phyloP scores from a whole-genome alignment of 73 alveolate species.

The Paramecium bursaria region DNA sequence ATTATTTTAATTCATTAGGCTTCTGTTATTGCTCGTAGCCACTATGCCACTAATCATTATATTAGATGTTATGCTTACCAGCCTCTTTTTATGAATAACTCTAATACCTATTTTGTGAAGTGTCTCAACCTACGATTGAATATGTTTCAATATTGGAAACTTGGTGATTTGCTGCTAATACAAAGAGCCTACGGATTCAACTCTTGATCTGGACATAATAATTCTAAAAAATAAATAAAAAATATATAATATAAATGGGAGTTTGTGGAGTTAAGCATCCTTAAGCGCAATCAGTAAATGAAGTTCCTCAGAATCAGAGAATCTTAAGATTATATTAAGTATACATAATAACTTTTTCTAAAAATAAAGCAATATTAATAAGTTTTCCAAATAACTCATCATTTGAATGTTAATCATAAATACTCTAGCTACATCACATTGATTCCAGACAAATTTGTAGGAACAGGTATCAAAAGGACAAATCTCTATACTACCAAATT shows the following conservation, averaged over 20 bases:
- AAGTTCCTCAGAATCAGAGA: neutral
- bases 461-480: conserved; percentile 31
- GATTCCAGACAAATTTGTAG: conserved; percentile 3
- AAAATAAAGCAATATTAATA: neutral
- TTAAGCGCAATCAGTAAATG: neutral
- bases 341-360: neutral
- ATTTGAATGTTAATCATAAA: conserved; percentile 22
- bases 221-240: neutral
- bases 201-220: no score
- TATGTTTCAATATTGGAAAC: neutral
- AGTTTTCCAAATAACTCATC: conserved; percentile 20
- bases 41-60: neutral
- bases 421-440: conserved; percentile 6
- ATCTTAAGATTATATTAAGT: neutral
- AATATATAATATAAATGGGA: neutral
- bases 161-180: no score
- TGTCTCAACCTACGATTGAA: neutral
- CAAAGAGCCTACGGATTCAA: no score
- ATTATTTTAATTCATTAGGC: neutral
- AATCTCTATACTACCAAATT: conserved; percentile 10
- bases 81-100: neutral
- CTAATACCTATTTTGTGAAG: neutral
- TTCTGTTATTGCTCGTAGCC: neutral
- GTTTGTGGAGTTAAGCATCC: neutral
- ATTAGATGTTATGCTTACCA: neutral